phyloP scores from a whole-genome alignment of 2,329 filamentous ascomycete species.

The Coniosporium tulheliwenetii region DNA sequence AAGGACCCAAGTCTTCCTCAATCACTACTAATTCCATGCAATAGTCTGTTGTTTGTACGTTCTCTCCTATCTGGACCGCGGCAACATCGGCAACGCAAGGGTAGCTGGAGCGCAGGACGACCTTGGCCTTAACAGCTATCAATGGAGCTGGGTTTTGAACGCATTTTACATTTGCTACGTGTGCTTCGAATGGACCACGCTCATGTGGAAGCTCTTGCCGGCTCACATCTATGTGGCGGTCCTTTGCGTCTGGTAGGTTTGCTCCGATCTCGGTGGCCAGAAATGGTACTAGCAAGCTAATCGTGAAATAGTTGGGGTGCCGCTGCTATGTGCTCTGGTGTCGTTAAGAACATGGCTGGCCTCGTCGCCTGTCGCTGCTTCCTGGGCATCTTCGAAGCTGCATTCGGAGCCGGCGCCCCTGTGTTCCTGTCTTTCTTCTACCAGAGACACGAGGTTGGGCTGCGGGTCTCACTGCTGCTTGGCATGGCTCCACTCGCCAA shows the following conservation, averaged over 20 bases:
- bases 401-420: constrained; percentile 27
- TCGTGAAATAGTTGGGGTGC: no score
- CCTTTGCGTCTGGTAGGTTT: no score
- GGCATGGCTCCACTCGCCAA: constrained; percentile 53
- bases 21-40: no score
- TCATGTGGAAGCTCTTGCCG: constrained; percentile 28
- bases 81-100: constrained; percentile 38
- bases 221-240: constrained; percentile 13
- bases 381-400: constrained; percentile 22
- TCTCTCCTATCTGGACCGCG: constrained; percentile 32
- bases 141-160: constrained; percentile 35
- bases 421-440: constrained; percentile 44
- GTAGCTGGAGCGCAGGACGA: constrained; percentile 38
- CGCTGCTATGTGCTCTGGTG: no score
- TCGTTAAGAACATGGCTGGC: constrained; percentile 13
- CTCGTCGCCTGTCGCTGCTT: constrained; percentile 30
- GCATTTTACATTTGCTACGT: constrained; percentile 38
- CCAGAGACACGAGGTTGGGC: constrained; percentile 38
- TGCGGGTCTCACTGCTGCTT: constrained; percentile 39
- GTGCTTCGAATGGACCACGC: constrained; percentile 22
- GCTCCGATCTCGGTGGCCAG: no score
- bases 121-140: constrained; percentile 28
- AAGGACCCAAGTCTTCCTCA: no score
- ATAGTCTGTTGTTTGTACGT: constrained; percentile 11
- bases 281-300: no score